phyloP scores from a whole-genome alignment of 1,139 yeast genomes.

The Insectozyma bohioensis region DNA sequence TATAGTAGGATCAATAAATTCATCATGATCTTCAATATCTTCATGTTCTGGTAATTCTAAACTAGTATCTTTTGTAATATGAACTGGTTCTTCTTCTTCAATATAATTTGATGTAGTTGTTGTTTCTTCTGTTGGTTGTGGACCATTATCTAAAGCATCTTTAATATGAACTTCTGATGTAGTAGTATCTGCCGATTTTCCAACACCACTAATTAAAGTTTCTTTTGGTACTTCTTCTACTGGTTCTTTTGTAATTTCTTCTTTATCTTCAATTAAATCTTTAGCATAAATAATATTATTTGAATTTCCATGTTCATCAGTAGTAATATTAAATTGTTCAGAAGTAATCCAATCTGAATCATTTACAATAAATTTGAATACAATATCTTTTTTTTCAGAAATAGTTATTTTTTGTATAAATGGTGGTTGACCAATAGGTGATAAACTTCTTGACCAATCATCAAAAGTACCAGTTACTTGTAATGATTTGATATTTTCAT shows the following conservation, averaged over 20 bases:
- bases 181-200: slow-evolving; percentile 1
- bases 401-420: slow-evolving; percentile 18
- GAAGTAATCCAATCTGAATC: slow-evolving; percentile 35
- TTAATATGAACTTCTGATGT: slow-evolving; percentile 1
- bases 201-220: neutral
- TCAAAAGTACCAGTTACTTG: slow-evolving; percentile 46
- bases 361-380: slow-evolving; percentile 39
- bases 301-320: slow-evolving; percentile 37
- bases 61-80: slow-evolving; percentile 2
- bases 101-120: neutral
- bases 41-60: neutral
- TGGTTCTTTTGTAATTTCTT: slow-evolving; percentile 6
- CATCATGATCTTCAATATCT: slow-evolving; percentile 6
- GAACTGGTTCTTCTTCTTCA: slow-evolving; percentile 4
- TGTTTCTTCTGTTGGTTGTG: slow-evolving; percentile 3
- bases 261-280: slow-evolving; percentile 21
- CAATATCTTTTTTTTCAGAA: slow-evolving; percentile 22
- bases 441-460: slow-evolving; percentile 32
- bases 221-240: neutral
- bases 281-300: slow-evolving; percentile 35
- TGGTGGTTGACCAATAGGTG: slow-evolving; percentile 13
- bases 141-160: slow-evolving; percentile 7
- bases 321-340: slow-evolving; percentile 24
- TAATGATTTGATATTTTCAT: slow-evolving; percentile 22
- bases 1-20: slow-evolving; percentile 9